Evolutionary conservation across 176 grass and related monocot species (phyloP).

Genomic region (Hyparrhenia diplandra): DNA sequence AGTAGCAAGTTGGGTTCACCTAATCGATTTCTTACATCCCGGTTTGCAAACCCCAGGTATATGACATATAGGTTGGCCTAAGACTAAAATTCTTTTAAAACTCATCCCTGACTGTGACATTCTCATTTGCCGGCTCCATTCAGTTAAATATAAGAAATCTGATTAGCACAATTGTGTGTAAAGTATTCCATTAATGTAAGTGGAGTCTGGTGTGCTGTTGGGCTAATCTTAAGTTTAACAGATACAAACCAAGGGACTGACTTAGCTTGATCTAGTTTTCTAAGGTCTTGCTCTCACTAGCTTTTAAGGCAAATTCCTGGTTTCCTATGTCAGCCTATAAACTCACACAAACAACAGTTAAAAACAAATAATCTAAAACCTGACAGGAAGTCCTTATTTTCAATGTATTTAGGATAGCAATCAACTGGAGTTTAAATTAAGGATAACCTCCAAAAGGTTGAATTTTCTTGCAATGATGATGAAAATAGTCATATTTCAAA

Average conservation of each 20-base stretch:
- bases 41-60: not conserved
- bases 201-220: too few species aligned
- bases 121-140: not conserved
- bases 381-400: not conserved
- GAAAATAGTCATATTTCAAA: not conserved
- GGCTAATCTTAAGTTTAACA: not conserved
- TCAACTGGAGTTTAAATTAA: not conserved
- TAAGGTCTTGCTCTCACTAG: not conserved
- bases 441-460: not conserved
- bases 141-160: not conserved
- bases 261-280: not conserved
- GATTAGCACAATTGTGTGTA: not conserved
- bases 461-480: not conserved
- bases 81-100: not conserved
- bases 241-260: not conserved
- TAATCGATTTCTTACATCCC: not conserved
- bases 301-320: not conserved
- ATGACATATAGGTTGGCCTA: not conserved
- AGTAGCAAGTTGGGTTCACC: not conserved
- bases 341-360: not conserved
- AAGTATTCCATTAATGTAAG: not conserved
- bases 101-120: not conserved
- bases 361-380: not conserved
- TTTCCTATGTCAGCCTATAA: not conserved
- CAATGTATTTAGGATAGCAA: not conserved